A percentile compares a stretch with the other conserved stretches of the same genome.
These are phyloP conservation scores for Pleurotus tuber-regium DNA, from an alignment of 768 basidiomycete genomes.

Conservation along the genomic window DNA sequence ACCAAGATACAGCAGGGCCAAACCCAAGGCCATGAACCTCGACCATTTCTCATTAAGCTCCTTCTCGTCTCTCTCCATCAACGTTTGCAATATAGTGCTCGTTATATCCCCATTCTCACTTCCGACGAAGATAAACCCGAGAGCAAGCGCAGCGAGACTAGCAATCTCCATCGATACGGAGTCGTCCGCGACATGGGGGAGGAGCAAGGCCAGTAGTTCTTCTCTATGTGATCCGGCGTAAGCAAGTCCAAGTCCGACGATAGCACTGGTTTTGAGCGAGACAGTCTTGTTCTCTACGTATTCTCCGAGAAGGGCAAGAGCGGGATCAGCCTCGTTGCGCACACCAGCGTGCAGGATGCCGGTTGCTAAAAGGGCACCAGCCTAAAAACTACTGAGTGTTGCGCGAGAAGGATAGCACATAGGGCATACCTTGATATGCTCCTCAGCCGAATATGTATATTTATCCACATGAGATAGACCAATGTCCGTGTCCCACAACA, in stretches of 20 bases:
- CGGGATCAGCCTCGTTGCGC: constrained; percentile 90
- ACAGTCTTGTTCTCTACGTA: constrained; percentile 87
- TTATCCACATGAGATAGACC: constrained; percentile 95
- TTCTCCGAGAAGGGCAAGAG: constrained; percentile 86
- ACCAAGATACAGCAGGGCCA: constrained; percentile 93
- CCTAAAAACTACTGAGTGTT: constrained; percentile 35
- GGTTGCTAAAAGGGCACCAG: constrained; percentile 92
- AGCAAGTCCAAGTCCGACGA: constrained; percentile 91
- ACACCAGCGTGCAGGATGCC: constrained; percentile 90
- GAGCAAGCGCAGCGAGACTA: constrained; percentile 78
- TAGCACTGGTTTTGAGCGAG: constrained; percentile 80
- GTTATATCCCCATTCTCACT: constrained; percentile 94
- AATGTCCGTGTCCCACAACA: constrained; percentile 95
- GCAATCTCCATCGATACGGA: constrained; percentile 84
- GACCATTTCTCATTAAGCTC: constrained; percentile 93
- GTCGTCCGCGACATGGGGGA: constrained; percentile 84
- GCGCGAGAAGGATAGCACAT: background rate
- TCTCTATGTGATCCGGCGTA: constrained; percentile 93
- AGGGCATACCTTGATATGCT: constrained; percentile 79
- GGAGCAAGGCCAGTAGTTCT: constrained; percentile 74
- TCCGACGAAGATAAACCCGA: constrained; percentile 95
- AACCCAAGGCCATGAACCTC: constrained; percentile 82
- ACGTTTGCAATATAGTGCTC: constrained; percentile 81
- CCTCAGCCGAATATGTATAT: constrained; percentile 95
- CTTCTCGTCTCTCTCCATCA: constrained; percentile 82